A percentile compares a stretch with the other conserved stretches of the same genome.
Evolutionary conservation across 2,329 filamentous ascomycete species (phyloP).

Genomic region (Chalaropsis thielavioides): DNA sequence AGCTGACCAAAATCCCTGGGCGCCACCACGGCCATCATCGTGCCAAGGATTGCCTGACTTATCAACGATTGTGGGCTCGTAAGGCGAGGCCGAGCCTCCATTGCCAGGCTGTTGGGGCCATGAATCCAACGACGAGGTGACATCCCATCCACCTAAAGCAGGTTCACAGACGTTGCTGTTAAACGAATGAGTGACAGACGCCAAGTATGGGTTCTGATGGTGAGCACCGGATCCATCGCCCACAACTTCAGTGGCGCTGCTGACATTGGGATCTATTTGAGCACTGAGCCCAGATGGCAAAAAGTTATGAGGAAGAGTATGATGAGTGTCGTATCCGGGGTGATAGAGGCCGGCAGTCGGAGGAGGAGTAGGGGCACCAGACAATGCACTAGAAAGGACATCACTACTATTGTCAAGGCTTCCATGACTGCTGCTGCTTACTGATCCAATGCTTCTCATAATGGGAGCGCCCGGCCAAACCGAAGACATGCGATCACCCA

Average conservation of each 20-base stretch:
- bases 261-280: conserved; percentile 8
- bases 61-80: conserved; percentile 13
- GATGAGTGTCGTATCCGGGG: not conserved
- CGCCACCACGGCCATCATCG: conserved; percentile 5
- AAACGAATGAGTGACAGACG: conserved; percentile 8
- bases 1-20: conserved; percentile 10
- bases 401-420: conserved; percentile 16
- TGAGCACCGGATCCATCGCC: not conserved
- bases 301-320: conserved; percentile 1
- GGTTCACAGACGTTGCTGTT: conserved; percentile 11
- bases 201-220: conserved; percentile 3
- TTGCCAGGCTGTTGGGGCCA: conserved; percentile 9
- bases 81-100: conserved; percentile 12
- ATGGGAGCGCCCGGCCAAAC: conserved; percentile 9
- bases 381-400: conserved; percentile 5
- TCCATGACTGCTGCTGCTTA: conserved; percentile 12
- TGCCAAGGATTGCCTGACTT: conserved; percentile 11
- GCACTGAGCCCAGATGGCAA: not conserved
- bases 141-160: conserved; percentile 8
- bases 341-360: conserved; percentile 6
- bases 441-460: conserved; percentile 16
- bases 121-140: conserved; percentile 3
- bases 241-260: not conserved
- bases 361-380: conserved; percentile 11
- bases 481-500: conserved; percentile 3